Conservation (phyloP, 805 yeast genomes). For the Saturnispora kantuleensis region DNA sequence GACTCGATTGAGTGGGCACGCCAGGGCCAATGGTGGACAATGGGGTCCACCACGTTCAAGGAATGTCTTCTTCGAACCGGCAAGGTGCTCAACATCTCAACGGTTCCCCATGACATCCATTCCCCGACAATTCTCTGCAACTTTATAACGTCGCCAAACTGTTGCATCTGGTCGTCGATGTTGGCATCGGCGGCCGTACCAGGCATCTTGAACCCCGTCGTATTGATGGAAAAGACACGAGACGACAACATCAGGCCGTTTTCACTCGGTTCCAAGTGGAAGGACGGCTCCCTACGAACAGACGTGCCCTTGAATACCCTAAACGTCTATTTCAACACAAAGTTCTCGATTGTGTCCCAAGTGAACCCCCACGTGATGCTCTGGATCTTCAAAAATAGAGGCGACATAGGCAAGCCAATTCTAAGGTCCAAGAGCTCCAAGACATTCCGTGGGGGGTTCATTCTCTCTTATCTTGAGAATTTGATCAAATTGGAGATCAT, state of each 20-base stretch:
- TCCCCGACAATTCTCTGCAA: slow-evolving; percentile 74
- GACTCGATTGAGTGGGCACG: slow-evolving; percentile 69
- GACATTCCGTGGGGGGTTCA: slow-evolving; percentile 67
- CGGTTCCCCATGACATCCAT: slow-evolving; percentile 75
- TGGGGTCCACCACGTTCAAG: slow-evolving; percentile 61
- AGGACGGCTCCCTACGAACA: slow-evolving; percentile 70
- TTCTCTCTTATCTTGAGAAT: slow-evolving; percentile 63
- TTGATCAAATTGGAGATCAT: slow-evolving; percentile 60
- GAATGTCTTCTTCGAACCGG: slow-evolving; percentile 67
- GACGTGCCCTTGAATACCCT: slow-evolving; percentile 69
- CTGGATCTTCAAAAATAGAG: slow-evolving; percentile 69
- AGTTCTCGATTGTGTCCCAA: slow-evolving; percentile 68
- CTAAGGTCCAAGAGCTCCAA: slow-evolving; percentile 39
- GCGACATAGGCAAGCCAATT: slow-evolving; percentile 74
- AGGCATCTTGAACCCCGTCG: slow-evolving; percentile 71
- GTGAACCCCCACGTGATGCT: slow-evolving; percentile 75
- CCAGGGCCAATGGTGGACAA: slow-evolving; percentile 58
- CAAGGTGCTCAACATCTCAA: slow-evolving; percentile 57
- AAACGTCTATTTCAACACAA: slow-evolving; percentile 67
- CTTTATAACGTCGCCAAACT: slow-evolving; percentile 66
- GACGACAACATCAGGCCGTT: slow-evolving; percentile 45
- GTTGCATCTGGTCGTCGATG: slow-evolving; percentile 72
- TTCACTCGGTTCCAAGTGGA: slow-evolving; percentile 66
- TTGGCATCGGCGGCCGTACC: slow-evolving; percentile 79
- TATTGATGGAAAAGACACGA: slow-evolving; percentile 49